Percentiles rank a stretch among this genome's conserved stretches.
Evolutionary conservation across 345 rosid species (phyloP).

Genomic region (Pseudoturritis turrita): DNA sequence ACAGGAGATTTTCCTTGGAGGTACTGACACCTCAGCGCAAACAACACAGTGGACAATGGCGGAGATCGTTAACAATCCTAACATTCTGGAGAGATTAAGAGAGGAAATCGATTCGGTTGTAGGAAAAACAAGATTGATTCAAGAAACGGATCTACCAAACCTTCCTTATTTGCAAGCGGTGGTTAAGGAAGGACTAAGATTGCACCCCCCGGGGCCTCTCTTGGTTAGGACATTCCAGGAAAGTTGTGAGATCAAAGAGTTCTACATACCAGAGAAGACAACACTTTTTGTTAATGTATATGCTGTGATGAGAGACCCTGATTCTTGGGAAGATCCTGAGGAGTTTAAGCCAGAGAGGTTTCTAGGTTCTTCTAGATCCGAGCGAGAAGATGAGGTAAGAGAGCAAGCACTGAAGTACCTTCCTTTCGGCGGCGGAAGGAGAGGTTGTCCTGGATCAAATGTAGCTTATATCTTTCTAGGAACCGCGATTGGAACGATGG

Average conservation of each 20-base stretch:
- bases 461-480: constrained; percentile 26
- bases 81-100: constrained; percentile 40
- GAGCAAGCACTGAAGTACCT: background rate
- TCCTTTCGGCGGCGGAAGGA: constrained; percentile 59
- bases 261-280: constrained; percentile 45
- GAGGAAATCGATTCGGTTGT: constrained; percentile 47
- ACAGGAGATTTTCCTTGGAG: background rate
- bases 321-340: constrained; percentile 51
- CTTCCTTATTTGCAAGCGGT: constrained; percentile 52
- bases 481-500: constrained; percentile 21
- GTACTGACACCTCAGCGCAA: background rate
- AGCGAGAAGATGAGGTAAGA: too few species aligned
- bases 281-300: constrained; percentile 50
- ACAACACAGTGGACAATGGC: constrained; percentile 57
- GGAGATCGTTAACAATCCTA: constrained; percentile 51
- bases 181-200: constrained; percentile 52
- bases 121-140: constrained; percentile 40
- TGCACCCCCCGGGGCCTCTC: constrained; percentile 54
- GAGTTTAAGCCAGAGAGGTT: constrained; percentile 64
- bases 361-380: background rate
- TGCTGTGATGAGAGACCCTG: constrained; percentile 54
- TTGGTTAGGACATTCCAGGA: constrained; percentile 40
- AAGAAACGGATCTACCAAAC: constrained; percentile 46
- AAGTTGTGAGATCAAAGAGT: constrained; percentile 36
- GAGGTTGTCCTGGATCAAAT: constrained; percentile 57